These are phyloP conservation scores for Panaeolus papilionaceus DNA, from an alignment of 768 basidiomycete species.

Conservation along the genomic window DNA sequence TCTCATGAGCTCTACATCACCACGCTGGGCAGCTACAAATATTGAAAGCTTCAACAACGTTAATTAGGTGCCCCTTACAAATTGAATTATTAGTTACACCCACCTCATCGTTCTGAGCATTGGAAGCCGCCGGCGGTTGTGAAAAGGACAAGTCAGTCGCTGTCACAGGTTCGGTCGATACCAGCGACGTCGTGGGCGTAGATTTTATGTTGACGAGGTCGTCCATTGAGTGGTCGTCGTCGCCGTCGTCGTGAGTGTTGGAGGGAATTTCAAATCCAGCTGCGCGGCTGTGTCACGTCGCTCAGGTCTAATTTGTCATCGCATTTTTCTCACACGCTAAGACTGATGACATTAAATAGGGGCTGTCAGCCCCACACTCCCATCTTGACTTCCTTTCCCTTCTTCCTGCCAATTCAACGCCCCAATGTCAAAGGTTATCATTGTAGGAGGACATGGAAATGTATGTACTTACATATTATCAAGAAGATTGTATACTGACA, in stretches of 20 bases:
- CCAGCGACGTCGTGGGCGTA: constrained; percentile 53
- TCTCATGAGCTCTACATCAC: constrained; percentile 71
- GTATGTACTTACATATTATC: constrained; percentile 33
- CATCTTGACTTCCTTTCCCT: not conserved
- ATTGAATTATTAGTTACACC: constrained; percentile 20
- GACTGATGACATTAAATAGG: not conserved
- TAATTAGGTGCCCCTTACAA: constrained; percentile 14
- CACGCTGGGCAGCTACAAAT: constrained; percentile 87
- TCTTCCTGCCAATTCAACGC: not conserved
- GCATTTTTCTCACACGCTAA: not conserved
- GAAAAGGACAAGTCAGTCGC: constrained; percentile 54
- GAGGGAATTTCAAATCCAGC: constrained; percentile 12
- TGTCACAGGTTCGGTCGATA: constrained; percentile 52
- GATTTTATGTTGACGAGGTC: constrained; percentile 55
- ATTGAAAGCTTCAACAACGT: constrained; percentile 56
- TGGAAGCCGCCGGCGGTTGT: constrained; percentile 44
- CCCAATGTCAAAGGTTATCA: constrained; percentile 42
- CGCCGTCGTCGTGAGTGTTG: constrained; percentile 13
- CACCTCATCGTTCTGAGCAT: constrained; percentile 46
- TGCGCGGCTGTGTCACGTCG: constrained; percentile 12
- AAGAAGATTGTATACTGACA: not conserved
- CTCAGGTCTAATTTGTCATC: constrained; percentile 12
- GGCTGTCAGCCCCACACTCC: constrained; percentile 11
- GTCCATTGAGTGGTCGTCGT: constrained; percentile 37
- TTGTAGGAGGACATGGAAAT: constrained; percentile 61